These are phyloP conservation scores for Populus nigra DNA, from an alignment of 345 rosid species.

Conservation along the genomic window DNA sequence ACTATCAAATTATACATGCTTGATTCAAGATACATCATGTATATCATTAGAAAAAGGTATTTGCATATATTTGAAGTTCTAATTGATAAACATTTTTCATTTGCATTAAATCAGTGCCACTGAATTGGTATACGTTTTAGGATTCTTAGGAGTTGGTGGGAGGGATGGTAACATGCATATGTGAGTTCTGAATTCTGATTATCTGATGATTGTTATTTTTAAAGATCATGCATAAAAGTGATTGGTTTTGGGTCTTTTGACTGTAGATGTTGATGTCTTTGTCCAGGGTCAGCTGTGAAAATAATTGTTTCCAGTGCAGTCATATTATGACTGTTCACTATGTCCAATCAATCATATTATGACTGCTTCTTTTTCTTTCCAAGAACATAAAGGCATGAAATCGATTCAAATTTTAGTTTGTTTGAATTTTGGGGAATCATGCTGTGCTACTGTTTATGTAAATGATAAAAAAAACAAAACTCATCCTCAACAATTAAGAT, in stretches of 20 bases:
- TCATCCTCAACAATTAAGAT: too few species aligned
- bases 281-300: background rate
- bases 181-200: background rate
- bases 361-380: background rate
- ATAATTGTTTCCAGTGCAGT: background rate
- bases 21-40: background rate
- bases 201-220: background rate
- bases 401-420: too few species aligned
- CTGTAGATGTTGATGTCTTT: background rate
- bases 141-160: background rate
- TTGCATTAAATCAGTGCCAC: background rate
- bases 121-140: background rate
- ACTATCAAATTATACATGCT: background rate
- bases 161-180: background rate
- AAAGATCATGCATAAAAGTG: background rate
- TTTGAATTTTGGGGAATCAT: too few species aligned
- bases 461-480: too few species aligned
- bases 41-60: background rate
- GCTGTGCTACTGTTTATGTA: too few species aligned
- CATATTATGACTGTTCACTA: background rate
- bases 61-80: background rate
- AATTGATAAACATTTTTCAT: background rate
- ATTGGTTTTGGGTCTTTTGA: background rate
- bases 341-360: background rate
- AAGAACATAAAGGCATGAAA: background rate